These are phyloP conservation scores for Fusarium incarnatum DNA, from an alignment of 2,329 filamentous ascomycete genomes.

Conservation along the genomic window DNA sequence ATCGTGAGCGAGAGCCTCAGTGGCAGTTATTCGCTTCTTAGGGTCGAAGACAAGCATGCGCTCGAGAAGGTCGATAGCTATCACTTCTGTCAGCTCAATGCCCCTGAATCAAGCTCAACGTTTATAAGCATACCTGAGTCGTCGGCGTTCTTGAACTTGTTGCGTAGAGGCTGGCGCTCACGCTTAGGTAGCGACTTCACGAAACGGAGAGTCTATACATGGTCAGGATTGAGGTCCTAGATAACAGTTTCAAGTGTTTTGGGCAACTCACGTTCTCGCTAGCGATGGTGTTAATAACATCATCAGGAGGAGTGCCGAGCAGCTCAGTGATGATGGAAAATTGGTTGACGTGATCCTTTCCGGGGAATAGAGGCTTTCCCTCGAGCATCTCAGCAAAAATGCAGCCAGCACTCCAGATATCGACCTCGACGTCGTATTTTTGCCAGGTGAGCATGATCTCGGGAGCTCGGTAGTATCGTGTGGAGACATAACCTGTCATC, in stretches of 20 bases:
- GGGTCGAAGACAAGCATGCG: slow-evolving; percentile 98
- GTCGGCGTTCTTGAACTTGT: slow-evolving; percentile 97
- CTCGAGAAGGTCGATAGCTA: slow-evolving; percentile 93
- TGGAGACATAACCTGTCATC: slow-evolving; percentile 99
- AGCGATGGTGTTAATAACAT: slow-evolving; percentile 98
- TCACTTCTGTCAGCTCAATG: slow-evolving; percentile 4
- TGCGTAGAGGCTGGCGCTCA: slow-evolving; percentile 83
- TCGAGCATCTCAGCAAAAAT: slow-evolving; percentile 99
- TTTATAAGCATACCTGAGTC: slow-evolving; percentile 73
- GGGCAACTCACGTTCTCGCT: slow-evolving; percentile 88
- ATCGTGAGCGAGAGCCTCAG: slow-evolving; percentile 86
- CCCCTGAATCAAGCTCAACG: neutral
- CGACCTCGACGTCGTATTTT: slow-evolving; percentile 99
- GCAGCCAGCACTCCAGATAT: slow-evolving; percentile 99
- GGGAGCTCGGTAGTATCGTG: slow-evolving; percentile 96
- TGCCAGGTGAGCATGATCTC: slow-evolving; percentile 99
- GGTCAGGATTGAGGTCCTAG: slow-evolving; percentile 31
- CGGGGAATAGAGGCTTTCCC: slow-evolving; percentile 96
- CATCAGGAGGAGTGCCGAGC: slow-evolving; percentile 93
- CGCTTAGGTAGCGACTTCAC: slow-evolving; percentile 97
- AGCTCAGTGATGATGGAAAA: slow-evolving; percentile 99
- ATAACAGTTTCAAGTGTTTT: neutral
- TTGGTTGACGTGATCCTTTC: slow-evolving; percentile 99
- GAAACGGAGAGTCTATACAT: slow-evolving; percentile 84
- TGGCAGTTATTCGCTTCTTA: slow-evolving; percentile 91